Base-by-base conservation (phyloP, 2,329 filamentous ascomycete species). In the Sordariomycetes sp. region DNA sequence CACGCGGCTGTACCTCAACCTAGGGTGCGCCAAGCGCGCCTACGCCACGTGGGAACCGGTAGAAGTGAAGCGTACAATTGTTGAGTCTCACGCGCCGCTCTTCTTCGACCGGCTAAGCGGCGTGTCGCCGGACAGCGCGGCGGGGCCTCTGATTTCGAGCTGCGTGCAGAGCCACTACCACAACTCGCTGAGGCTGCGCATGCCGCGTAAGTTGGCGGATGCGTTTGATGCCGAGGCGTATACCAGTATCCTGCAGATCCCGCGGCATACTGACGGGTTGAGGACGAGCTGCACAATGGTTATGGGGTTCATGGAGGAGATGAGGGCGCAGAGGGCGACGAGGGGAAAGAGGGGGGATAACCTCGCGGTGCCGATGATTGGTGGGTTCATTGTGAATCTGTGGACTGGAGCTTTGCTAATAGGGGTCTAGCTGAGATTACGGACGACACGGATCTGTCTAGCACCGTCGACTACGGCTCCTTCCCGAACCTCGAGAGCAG, bases 71-170 rank as follows among this genome's bases (percentile, higher is more conserved):
- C 74, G 79, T 24, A 78, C 77, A 0, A 78, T 81, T 32, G 74
- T 80, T n/a, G 79, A 82, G 60, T 76, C 78, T 0, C 70, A 83
- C 0, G 78, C 71, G 2, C 75, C 78, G 0, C 67, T 80, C 1
- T 80, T 80, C 59, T 76, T 78, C 59, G 80, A 84, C 62, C 73
- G 80, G 1, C 66, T 82, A 6, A 77, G 78, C 1, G 76, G 72
- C 1, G 64, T 82, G 2, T 70, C 79, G 0, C 59, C 62, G 13
- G 28, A 61, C 45, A 55, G 60, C 17, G 50, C 56, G 13, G 55
- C 57, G 28, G 62, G 63, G 10, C 59, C 72, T 57, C 60, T 74
- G 61, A 64, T 68, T 20, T 60, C 67, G 12, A 62, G 64, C 52
- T 70, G 73, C 3, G 63, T 80, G 22, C 67, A 69, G 5, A 69